Conservation (phyloP, 768 basidiomycete genomes). For the Phaffia tasmanica region DNA sequence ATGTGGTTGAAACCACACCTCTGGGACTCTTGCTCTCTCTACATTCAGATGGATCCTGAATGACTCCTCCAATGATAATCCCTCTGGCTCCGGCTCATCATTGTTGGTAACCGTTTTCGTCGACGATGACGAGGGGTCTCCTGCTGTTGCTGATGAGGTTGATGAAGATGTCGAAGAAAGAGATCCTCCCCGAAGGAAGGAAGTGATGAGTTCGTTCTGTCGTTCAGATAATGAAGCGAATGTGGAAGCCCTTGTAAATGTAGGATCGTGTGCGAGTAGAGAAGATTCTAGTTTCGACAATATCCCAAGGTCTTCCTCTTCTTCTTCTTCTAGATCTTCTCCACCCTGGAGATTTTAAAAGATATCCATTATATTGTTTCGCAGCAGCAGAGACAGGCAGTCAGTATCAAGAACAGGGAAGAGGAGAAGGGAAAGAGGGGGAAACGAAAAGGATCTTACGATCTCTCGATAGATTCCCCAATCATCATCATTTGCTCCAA, state of each 20-base stretch:
- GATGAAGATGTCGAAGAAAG: too few relatives aligned
- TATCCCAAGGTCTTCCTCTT: conserved; percentile 69
- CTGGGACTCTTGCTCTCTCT: conserved; percentile 81
- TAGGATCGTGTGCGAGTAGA: conserved; percentile 69
- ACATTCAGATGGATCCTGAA: conserved; percentile 76
- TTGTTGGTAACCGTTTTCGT: conserved; percentile 41
- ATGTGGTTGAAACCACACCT: conserved; percentile 82
- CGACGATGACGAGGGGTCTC: too few relatives aligned
- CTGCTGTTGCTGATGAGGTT: too few relatives aligned
- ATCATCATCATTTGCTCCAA: conserved; percentile 87
- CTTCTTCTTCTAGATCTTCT: conserved; percentile 59
- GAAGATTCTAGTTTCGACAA: conserved; percentile 67
- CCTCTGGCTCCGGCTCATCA: conserved; percentile 35
- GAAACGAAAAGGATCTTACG: conserved; percentile 42
- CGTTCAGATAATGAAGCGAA: conserved; percentile 64
- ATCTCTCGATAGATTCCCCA: conserved; percentile 98
- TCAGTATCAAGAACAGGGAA: background rate
- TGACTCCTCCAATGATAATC: conserved; percentile 28
- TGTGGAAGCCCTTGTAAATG: conserved; percentile 70
- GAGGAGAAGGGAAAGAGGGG: background rate
- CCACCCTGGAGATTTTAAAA: conserved; percentile 33
- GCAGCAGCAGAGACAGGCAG: background rate
- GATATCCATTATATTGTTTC: background rate
- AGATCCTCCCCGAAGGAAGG: conserved; percentile 48
- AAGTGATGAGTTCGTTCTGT: conserved; percentile 71